Conservation (phyloP, 257 asterid species). For the Mentha longifolia region DNA sequence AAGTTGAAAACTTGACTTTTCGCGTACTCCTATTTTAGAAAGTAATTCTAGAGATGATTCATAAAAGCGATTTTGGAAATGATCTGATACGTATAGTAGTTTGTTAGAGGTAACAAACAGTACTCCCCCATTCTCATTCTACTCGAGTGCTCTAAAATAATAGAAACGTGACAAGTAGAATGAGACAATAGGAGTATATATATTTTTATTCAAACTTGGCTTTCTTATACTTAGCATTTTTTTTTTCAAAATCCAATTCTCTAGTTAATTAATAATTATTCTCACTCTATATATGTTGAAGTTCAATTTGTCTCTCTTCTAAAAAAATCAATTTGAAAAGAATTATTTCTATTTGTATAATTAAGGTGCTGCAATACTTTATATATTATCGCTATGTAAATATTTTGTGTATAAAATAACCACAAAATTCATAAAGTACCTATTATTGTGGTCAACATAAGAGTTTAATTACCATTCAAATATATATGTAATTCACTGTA, state of each 20-base stretch:
- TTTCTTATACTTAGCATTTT: too few relatives aligned
- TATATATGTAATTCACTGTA: too few relatives aligned
- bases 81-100: background rate
- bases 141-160: too few relatives aligned
- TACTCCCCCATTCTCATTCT: too few relatives aligned
- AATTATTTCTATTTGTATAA: too few relatives aligned
- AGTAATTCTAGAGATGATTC: conserved; percentile 7
- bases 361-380: background rate
- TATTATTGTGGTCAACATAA: background rate
- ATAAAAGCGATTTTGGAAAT: background rate
- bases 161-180: too few relatives aligned
- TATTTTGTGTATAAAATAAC: background rate
- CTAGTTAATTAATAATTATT: too few relatives aligned
- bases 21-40: background rate
- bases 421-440: background rate
- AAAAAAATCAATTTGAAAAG: too few relatives aligned
- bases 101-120: conserved; percentile 3
- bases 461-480: background rate
- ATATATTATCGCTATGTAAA: background rate
- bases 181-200: too few relatives aligned
- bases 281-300: too few relatives aligned
- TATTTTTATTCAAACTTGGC: too few relatives aligned
- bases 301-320: too few relatives aligned
- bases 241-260: background rate
- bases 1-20: conserved; percentile 21